phyloP scores from a whole-genome alignment of 176 grass and related monocot genomes.

The Aegilops bicornis region DNA sequence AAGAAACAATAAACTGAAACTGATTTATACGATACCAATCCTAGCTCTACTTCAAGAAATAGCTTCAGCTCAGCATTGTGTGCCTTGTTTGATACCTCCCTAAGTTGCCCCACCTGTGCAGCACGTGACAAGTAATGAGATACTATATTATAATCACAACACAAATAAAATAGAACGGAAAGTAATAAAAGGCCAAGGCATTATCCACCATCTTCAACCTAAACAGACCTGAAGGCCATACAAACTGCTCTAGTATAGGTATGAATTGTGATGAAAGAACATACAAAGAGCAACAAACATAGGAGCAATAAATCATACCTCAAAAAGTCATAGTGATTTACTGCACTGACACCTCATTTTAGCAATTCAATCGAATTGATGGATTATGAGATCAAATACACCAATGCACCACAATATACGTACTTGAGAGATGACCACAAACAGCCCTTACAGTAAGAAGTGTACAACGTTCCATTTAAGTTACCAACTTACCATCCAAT shows the following conservation, averaged over 20 bases:
- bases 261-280: background rate
- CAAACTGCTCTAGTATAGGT: background rate
- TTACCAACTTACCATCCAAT: background rate
- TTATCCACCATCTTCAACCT: background rate
- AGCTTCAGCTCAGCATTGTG: constrained; percentile 96
- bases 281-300: constrained; percentile 6
- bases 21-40: constrained; percentile 52
- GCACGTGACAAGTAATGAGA: constrained; percentile 4
- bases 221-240: background rate
- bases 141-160: background rate
- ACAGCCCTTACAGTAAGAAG: background rate
- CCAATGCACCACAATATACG: background rate
- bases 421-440: background rate
- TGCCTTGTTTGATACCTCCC: constrained; percentile 97
- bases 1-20: constrained; percentile 28
- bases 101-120: constrained; percentile 86
- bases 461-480: constrained; percentile 10
- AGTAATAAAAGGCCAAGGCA: background rate
- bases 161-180: background rate
- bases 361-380: background rate
- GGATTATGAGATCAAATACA: constrained; percentile 35
- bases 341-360: background rate
- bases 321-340: constrained; percentile 14
- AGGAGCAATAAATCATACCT: background rate
- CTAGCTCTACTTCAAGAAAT: constrained; percentile 89